Base-by-base conservation (phyloP, 768 basidiomycete species). In the Agaricus blazei region DNA sequence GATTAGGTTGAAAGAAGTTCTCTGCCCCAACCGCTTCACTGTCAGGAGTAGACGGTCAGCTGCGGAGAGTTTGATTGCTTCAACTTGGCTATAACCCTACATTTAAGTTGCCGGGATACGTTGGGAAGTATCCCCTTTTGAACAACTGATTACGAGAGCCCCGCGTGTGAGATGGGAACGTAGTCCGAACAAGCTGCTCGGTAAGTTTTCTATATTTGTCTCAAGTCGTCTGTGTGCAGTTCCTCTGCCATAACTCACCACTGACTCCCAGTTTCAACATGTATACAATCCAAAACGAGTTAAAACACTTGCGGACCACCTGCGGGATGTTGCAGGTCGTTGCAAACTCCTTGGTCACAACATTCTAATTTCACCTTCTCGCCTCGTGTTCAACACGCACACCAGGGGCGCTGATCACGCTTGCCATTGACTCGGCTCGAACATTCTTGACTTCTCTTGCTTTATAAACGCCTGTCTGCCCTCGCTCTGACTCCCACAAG, bases 371-470 rank as follows among this genome's bases (percentile, higher is more conserved):
- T 49, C 54, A 51, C 48, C 52, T 57, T 75, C 77, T 62, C 85
- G 93, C 77, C 88, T 90, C 72, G 92, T 91, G 60, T 93, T 87
- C 51, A 65, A 80, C 83, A 88, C 69, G 90, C 88, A 50, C 90
- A 58, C 62, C 59, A 62, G 66, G 68, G 68, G 58, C 68, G 74
- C 68, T 65, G 64, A 67, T 75, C 75, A 77, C 75, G 71, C 69
- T 72, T 64, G 40, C 66, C 66, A 56, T 58, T 57, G 54, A 42
- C 29, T 41, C 48, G 54, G 47, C 26, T 49, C 54, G 40, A 31
- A 46, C 40, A 46, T 56, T 56, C 57, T 7, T 49, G 52, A 57
- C 28, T 58, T 64, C 57, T 58, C 41, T 47, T 56, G 48, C 42
- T 34, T n/a, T 56, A 56, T 56, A 56, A 56, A 48, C 43, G 45